Percentiles rank a stretch among this genome's conserved stretches.
Conservation (phyloP, 176 grass and related monocot species). For the Aegilops sharonensis region DNA sequence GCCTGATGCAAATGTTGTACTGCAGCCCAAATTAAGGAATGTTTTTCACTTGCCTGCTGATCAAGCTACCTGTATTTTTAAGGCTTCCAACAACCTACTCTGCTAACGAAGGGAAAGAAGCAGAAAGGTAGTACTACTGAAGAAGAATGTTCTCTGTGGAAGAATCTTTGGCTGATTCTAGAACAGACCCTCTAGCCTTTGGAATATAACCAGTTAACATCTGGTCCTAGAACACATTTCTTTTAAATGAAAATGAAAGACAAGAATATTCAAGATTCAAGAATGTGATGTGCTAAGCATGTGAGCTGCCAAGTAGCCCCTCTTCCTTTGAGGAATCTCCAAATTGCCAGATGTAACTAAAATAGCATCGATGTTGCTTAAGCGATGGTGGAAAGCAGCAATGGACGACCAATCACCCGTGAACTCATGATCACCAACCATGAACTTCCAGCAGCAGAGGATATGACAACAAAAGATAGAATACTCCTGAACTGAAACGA, state of each 20-base stretch:
- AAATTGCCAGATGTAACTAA: neutral
- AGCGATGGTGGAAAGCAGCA: neutral
- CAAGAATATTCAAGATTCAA: constrained; percentile 14
- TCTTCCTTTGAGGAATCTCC: neutral
- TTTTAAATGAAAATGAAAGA: neutral
- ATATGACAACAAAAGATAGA: neutral
- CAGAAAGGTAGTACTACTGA: neutral
- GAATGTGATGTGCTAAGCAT: neutral
- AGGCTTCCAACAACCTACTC: constrained; percentile 19
- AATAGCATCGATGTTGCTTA: neutral
- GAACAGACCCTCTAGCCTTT: neutral
- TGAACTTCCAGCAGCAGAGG: neutral
- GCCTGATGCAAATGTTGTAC: neutral
- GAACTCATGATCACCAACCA: neutral
- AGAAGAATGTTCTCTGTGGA: neutral
- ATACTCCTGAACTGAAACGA: constrained; percentile 22
- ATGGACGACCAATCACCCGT: neutral
- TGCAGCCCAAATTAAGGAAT: neutral
- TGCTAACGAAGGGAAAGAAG: neutral
- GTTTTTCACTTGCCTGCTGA: neutral
- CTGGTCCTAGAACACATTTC: neutral
- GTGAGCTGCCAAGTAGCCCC: neutral
- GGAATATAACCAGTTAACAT: neutral
- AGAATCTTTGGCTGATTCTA: constrained; percentile 9
- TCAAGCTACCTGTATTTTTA: neutral